Base-by-base conservation (phyloP, 768 basidiomycete species). In the Hericium erinaceus region DNA sequence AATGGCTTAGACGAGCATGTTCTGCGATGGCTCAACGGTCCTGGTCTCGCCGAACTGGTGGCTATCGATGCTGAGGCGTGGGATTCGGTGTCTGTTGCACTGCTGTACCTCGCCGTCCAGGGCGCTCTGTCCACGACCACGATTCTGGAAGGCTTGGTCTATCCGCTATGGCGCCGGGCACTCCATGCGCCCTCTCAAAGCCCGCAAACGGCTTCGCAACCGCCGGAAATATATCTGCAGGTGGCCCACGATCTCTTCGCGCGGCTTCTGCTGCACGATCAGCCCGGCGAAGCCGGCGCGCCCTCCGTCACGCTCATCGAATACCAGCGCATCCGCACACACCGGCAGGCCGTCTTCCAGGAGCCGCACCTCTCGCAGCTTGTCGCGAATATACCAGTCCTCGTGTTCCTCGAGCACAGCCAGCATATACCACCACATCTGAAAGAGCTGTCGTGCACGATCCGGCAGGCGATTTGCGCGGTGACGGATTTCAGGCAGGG, bases 101-200 rank as follows among this genome's bases (percentile, higher is more conserved):
- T 91, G 7, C 68, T 89, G 2, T 80, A 83, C 64, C 74, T 91
- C 24, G 77, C 78, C 26, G 78, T 84, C 18, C 80, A 81, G 55
- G 87, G 85, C 18, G 84, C 87, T 4, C 72, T 92, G 40, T 80
- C 80, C 57, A 82, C 84, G 7, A 87, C 87, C 1, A 89, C 87
- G 0, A 77, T 92, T 48, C 70, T 93, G 40, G 73, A 77, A 56
- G 88, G 89, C 13, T 68, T 93, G 16, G 78, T 90, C n/a, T 91
- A 89, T 67, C 88, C 87, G 18, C 81, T 83, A 4, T 93, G 89
- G 90, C 73, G 76, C 52, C 71, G 79, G 20, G 79, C 75, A n/a
- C 80, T 82, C 12, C 69, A 70, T 10, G 66, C 74, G 46, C 64
- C 67, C 0, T 65, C 64, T 22, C 71, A 73, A 40, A 74, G 78